A percentile compares a stretch with the other conserved stretches of the same genome.
Conservation (phyloP, 2,329 filamentous ascomycete genomes). For the Hypocreales sp. region DNA sequence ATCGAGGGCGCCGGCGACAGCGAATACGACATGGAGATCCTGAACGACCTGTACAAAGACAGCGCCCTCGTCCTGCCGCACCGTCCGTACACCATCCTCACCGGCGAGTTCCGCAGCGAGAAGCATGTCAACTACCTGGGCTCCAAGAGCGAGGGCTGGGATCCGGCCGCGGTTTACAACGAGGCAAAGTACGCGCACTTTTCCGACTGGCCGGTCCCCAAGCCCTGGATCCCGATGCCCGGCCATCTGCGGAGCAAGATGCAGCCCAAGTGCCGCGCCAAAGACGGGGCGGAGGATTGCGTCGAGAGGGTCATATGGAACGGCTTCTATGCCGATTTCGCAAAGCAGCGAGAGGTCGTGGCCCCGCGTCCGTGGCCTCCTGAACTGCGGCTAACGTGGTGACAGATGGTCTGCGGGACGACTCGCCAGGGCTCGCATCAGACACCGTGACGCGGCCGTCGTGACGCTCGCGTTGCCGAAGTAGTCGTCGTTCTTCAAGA, state of each 20-base stretch:
- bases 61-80: constrained; percentile 48
- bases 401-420: too few relatives aligned
- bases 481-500: neutral
- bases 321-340: constrained; percentile 32
- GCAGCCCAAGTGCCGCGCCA: constrained; percentile 8
- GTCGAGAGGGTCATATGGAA: constrained; percentile 6
- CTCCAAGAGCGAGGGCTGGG: constrained; percentile 35
- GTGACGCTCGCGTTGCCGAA: neutral
- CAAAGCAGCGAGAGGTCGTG: neutral
- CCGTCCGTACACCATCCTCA: constrained; percentile 43
- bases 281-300: constrained; percentile 32
- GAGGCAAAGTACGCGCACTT: constrained; percentile 57
- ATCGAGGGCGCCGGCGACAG: constrained; percentile 9
- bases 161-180: constrained; percentile 31
- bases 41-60: constrained; percentile 45
- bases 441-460: too few relatives aligned
- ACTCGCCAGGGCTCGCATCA: too few relatives aligned
- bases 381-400: too few relatives aligned
- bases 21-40: constrained; percentile 51
- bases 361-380: too few relatives aligned
- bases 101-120: constrained; percentile 42
- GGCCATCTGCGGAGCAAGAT: constrained; percentile 2
- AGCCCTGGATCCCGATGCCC: constrained; percentile 27
- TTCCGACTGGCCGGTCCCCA: constrained; percentile 56
- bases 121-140: constrained; percentile 28